Base-by-base conservation (phyloP, 2,329 filamentous ascomycete species). In the Aspergillus sp. region DNA sequence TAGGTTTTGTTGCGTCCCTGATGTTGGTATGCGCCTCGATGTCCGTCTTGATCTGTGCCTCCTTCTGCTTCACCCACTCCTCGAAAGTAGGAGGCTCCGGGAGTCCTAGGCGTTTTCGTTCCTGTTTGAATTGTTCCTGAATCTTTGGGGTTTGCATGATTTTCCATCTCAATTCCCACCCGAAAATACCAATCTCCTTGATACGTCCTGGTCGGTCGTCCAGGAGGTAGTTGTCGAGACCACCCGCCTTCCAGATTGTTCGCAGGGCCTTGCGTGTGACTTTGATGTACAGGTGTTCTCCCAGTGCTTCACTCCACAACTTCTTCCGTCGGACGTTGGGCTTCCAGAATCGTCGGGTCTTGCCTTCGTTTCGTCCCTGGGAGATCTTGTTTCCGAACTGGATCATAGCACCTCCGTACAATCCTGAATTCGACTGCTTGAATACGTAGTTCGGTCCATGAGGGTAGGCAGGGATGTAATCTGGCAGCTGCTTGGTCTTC, bases 91-190 rank as follows among this genome's bases (percentile, higher is more conserved):
- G 66, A 43, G 72, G 69, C 26, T 76, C 71, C 5, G 78, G 75
- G 46, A 95, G 60, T 0, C 88, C 87, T 39, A 93, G 64, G 13
- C 71, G 71, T 45, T 73, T 69, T 48, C 89, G 75, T 71, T 95
- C 76, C 39, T 70, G 64, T 34, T 77, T 76, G 60, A 90, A 87
- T 52, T 79, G 74, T 53, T 78, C 76, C 64, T 83, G 81, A 40
- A 94, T 78, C 13, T 71, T 69, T 1, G 75, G 71, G 5, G 83
- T 90, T 71, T 91, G 88, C 84, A 96, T 89, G 48, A 98, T 74
- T 49, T 87, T 79, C 87, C 90, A 96, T 52, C 93, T 76, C 59
- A 98, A 71, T 56, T 84, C 81, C 93, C 93, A 98, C 6, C 93
- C 93, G 52, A 85, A 85, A 41, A 91, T 82, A 5, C 93, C 93